Base-by-base conservation (phyloP, 345 rosid genomes). In the Pelargonium nanum region DNA sequence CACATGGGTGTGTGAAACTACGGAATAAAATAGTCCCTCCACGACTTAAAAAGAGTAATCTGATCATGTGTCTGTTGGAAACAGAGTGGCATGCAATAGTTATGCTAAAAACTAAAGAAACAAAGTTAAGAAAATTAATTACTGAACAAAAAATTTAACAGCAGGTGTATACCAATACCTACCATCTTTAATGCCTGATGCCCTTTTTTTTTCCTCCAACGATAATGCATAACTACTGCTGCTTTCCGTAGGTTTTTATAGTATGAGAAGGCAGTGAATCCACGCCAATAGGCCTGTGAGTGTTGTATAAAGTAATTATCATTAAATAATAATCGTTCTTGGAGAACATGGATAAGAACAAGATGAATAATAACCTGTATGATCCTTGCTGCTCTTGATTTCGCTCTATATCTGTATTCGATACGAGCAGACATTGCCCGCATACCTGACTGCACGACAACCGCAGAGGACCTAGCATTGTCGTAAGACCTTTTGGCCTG, bases 401-500 rank as follows among this genome's bases (percentile, higher is more conserved):
- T 70, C 70, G 44, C 53, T 73, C 70, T 78, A 59, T 10, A 54
- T 57, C 45, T 75, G 59, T 69, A 73, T 61, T 82, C 78, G 44
- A 67, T 68, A 24, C 83, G 75, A 34, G 91, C 87, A 52, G 62
- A 73, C 66, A 79, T 69, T 61, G 81, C 73, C 7, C 98, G 79
- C 25, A 83, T 16, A 59, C 78, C 77, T 53, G 87, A 74, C 75
- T 86, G 96, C 78, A 92, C 69, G 61, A 69, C 23, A 60, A 86
- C 25, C 34, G 95, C 87, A 0, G 92, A 75, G 30, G 74, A 74
- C 78, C 58, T 85, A 56, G 74, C 53, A 51, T 20, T 65, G 20
- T 25, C 55, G 32, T 78, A 92, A 20, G 70, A 61, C 63, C 63
- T 85, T 68, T 70, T 82, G 5, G 85, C 81, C 4, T 62, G 50